Conservation (phyloP, 192 early-diverging fungal species). For the Entomortierella lignicola region DNA sequence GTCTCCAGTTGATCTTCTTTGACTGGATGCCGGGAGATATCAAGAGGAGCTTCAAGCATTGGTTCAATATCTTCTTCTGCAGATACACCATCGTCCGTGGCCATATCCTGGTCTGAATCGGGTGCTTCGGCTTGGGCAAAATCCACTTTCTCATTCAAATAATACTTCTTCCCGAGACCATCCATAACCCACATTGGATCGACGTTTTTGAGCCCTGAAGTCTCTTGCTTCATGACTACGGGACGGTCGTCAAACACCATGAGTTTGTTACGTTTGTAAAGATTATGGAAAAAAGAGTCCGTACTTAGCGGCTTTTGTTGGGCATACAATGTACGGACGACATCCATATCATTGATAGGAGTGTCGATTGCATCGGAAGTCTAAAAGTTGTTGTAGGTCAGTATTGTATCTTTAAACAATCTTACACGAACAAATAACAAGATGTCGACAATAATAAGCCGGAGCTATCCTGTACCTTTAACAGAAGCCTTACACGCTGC, state of each 20-base stretch:
- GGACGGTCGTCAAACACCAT: constrained; percentile 13
- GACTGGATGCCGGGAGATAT: not conserved
- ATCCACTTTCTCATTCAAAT: constrained; percentile 25
- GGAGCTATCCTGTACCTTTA: not conserved
- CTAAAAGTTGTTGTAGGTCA: not conserved
- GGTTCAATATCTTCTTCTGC: constrained; percentile 28
- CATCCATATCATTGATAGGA: constrained; percentile 14
- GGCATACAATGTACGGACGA: constrained; percentile 19
- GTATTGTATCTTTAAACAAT: no score
- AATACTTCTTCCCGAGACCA: constrained; percentile 23
- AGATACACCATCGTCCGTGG: constrained; percentile 26
- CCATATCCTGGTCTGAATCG: constrained; percentile 36
- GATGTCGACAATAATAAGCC: not conserved
- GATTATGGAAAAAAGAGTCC: constrained; percentile 4
- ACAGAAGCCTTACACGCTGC: constrained; percentile 6
- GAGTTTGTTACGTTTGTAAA: not conserved
- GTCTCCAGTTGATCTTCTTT: not conserved
- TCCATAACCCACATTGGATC: not conserved
- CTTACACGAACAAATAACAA: not conserved
- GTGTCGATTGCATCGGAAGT: not conserved
- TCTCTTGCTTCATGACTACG: not conserved
- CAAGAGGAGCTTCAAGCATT: constrained; percentile 10
- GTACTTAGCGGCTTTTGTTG: constrained; percentile 4
- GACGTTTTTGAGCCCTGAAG: not conserved
- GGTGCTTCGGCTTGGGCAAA: constrained; percentile 13